Evolutionary conservation across 2,329 filamentous ascomycete species (phyloP), one percentile per base, ranked within the genome.

Genomic region (Trichoderma harzianum): DNA sequence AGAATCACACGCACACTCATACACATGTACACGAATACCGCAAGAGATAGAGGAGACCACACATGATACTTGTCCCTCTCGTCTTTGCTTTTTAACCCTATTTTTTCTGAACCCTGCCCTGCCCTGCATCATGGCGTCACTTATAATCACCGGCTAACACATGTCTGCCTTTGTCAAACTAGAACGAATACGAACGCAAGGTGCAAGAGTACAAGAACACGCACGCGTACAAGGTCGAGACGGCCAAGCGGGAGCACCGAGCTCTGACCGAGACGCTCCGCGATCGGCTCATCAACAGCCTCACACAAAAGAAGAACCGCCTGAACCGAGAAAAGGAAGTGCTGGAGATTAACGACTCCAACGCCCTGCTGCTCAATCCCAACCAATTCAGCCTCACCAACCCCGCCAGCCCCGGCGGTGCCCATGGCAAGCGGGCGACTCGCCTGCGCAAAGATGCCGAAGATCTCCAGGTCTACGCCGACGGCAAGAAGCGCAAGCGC

Each of bases 331-430:
- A 92, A 76, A 92, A 91, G 78, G 90, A 92, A 76, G 88, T 89
- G 3, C 83, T 91, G 57, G 90, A 92, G 77, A 91, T 92, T 69
- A 87, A 87, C 73, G 90, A 92, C 78, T 88, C 88, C 32, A 91
- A 88, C 60, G 89, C 90, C 21, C 82, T 91, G 30, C 85, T 91
- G 39, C 83, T 92, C 68, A 90, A 92, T 76, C 90, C 90, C 18
- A 91, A 89, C 74, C 90, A 92, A 78, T 92, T 90, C 79, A 90
- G 88, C 77, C 84, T 91, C 68, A 87, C 87, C 67, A 90, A 91
- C 79, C 90, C 89, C 24, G 83, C 87, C 34, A 91, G 88, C 78
- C 90, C 89, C 18, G 88, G 89, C 55, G 90, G 89, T 53, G 84
- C 88, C 24, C 88, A 90, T 71, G 86, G 85, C 73, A 92, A 92